Evolutionary conservation across 495 filamentous ascomycete species (phyloP), one percentile per base, ranked within the genome.

Genomic region (Haplographium delicatum): DNA sequence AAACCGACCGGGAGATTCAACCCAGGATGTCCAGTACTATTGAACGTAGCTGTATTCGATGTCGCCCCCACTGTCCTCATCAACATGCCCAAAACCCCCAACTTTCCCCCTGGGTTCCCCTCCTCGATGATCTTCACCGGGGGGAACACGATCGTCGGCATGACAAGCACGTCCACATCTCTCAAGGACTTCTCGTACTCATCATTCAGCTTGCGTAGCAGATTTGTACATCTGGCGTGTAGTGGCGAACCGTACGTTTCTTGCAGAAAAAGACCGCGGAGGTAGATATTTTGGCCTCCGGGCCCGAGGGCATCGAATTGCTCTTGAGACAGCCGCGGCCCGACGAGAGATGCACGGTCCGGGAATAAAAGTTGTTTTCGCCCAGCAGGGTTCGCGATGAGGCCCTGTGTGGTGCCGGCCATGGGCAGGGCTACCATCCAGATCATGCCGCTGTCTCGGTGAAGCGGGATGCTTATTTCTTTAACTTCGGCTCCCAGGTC

Each of bases 21-120:
- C 1, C 75, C 78, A 0, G 80, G 79, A 59, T 82, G 80, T 0
- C 79, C 79, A 0, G 77, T 75, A 19, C 68, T 64, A 63, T 84
- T 75, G 51, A 81, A 81, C 11, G 72, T 65, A 27, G 72, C 71
- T 5, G 79, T 83, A 50, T 82, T 82, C 16, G 68, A 68, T 1
- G 74, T 72, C 26, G 76, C 51, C 0, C 75, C 75, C 44, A 68
- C 66, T 15, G 69, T 68, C 16, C 66, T 65, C 13, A 58, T 56
- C 23, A 76, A 37, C 30, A 70, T 69, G 26, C 67, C 65, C 44
- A 74, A 35, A 0, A 70, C 73, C 1, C 63, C 61, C 15, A 62
- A 49, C 8, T 51, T 47, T 1, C 50, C 48, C 0, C 45, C 62
- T n/a, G n/a, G n/a, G n/a, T n/a, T n/a, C 2, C 54, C 54, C 25